These are phyloP conservation scores for Immersiporthe knoxdaviesiana DNA, from an alignment of 2,329 filamentous ascomycete genomes.

Conservation along the genomic window DNA sequence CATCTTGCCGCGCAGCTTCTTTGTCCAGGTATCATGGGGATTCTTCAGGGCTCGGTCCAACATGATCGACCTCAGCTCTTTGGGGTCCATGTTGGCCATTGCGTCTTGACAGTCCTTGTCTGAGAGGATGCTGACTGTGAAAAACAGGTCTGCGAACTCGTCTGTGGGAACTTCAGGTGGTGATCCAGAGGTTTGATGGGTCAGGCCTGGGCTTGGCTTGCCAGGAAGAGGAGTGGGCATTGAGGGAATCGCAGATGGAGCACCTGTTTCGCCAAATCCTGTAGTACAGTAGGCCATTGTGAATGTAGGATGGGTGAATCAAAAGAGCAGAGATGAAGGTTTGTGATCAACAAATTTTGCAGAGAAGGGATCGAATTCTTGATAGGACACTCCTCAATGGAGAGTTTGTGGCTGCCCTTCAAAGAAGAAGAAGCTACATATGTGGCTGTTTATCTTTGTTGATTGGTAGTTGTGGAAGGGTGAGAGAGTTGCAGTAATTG, in stretches of 20 bases:
- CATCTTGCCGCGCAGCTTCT: constrained; percentile 1
- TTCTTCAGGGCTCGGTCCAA: not conserved
- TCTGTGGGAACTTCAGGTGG: not conserved
- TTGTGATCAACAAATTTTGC: no score
- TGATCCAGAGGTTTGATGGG: no score
- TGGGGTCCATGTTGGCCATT: not conserved
- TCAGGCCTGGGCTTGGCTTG: not conserved
- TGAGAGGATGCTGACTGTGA: not conserved
- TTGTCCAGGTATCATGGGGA: not conserved
- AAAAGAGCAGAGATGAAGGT: no score
- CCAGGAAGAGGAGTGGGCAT: not conserved
- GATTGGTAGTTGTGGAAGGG: no score
- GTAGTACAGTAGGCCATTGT: no score
- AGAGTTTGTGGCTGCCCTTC: no score
- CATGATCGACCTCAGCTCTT: not conserved
- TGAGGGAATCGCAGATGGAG: not conserved
- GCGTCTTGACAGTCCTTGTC: not conserved
- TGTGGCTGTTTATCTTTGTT: no score
- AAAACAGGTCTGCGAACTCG: not conserved
- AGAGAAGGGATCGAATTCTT: no score
- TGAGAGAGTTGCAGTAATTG: no score
- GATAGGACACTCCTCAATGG: no score
- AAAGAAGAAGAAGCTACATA: no score
- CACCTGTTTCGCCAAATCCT: not conserved
- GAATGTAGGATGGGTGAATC: no score